Evolutionary conservation across 106 monocot species (phyloP), one percentile per base, ranked within the genome.

Genomic region (Alisma plantagoaquatica): DNA sequence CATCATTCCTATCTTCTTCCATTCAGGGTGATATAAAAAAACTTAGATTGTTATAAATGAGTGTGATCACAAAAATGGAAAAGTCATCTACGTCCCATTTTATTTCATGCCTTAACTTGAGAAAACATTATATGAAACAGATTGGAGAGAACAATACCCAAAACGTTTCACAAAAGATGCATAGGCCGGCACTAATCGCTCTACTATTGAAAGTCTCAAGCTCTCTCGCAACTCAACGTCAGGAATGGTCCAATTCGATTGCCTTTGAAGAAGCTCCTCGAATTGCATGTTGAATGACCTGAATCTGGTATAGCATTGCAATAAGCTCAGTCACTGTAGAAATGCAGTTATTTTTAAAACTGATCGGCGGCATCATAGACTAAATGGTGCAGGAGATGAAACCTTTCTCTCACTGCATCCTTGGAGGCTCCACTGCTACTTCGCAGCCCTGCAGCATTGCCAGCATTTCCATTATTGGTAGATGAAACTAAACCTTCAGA

Each of bases 251-350:
- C 90, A 84, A 23, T 80, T 70, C 17, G 77, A 74, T 38, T 90
- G 83, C 47, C 62, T 76, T 35, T 77, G 80, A 65, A 71, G 69
- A 22, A 90, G 66, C 49, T 90, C 90, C 57, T 90, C 90, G 48
- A 90, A 83, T 27, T 84, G 83, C 20, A 70, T 30, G 33, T 83
- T 90, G 64, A 90, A 90, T 23, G 76, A 60, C 57, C 41, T 80
- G 30, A 83, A 80, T 65, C 90, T 90, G 61, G 46, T 32, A 38
- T 29, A 56, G 11, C 12, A 9, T 23, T 14, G 11, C 49, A 51
- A 27, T 51, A 12, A 14, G 29, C 23, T 8, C 29, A 27, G 16
- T 15, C 15, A 20, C 21, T 31, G 31, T 31, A 1, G n/a, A 28
- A 16, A 8, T 27, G 10, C 24, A 22, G 6, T 7, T 16, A 52